Evolutionary conservation across 1,139 yeast genomes (phyloP), one percentile per base, ranked within the genome.

Genomic region (Saccharomyces hybrid): DNA sequence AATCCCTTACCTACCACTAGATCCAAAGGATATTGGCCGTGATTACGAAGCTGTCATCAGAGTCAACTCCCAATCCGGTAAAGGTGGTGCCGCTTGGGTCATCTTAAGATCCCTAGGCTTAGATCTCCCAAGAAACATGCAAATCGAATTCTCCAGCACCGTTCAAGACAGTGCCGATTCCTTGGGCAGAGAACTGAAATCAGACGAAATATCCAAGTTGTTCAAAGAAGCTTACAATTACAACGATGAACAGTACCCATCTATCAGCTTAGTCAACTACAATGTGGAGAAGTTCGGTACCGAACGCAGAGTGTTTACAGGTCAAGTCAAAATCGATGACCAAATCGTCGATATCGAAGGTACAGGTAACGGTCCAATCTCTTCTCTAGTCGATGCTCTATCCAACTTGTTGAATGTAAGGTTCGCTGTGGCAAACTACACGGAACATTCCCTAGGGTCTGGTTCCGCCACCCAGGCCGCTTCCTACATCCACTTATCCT

Each of bases 1-100:
- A 67, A 81, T 93, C 61, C 99, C 99, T 50, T 93, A 93, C 75
- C 79, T 93, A 67, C 98, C 99, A 57, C 80, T 93, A 73, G 99
- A 93, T 73, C 99, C 99, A 64, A 81, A 85, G 70, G 98, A 93
- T 72, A 86, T 93, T 65, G 98, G 98, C 57, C 84, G 98, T 75
- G 91, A 88, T 55, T 93, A 93, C 74, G 98, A 93, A 75, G 98
- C 98, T 49, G 95, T 93, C 61, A 93, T 93, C 68, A 83, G 99
- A 73, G 98, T 93, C 73, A 93, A 93, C 77, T 90, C 97, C 9
- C 98, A 93, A 77, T 86, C 96, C 28, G 99, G 99, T 68, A 93
- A 93, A 75, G 98, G 98, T 69, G 98, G 98, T 70, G 96, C 98
- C 29, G 96, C 98, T 31, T 93, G 98, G 97, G 87, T 93, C 61